Evolutionary conservation across 495 filamentous ascomycete species (phyloP), one percentile per base, ranked within the genome.

Genomic region (Alectoria sarmentosa): DNA sequence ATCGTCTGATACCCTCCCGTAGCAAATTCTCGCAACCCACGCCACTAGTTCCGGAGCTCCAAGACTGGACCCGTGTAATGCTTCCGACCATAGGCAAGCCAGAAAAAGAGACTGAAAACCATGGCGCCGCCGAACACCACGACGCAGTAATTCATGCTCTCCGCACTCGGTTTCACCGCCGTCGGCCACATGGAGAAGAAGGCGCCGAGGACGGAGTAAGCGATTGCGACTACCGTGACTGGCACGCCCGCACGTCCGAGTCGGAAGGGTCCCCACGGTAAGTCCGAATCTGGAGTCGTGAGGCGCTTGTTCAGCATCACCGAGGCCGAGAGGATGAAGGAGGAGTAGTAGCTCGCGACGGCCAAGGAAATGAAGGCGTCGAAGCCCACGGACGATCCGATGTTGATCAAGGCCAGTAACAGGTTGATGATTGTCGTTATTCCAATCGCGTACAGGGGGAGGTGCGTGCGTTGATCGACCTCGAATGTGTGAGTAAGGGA

Each of bases 351-450:
- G 11, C 73, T 75, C 21, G 73, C 73, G 57, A 79, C 67, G 14
- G 72, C 73, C 6, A 83, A 71, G 42, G 76, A 78, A 19, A 80
- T 73, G 44, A 83, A 74, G 44, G 74, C 76, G 70, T 77, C 78
- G 70, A 82, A 82, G 13, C 77, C 81, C 0, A 75, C 74, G 10
- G 76, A 70, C 17, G 75, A 76, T 21, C 78, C 80, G 55, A 83
- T 76, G 69, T 80, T 80, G 71, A 83, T 77, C 30, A 81, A 73
- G n/a, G 76, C 74, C 17, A 80, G 72, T 44, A 79, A 64, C 67
- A 74, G 74, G 61, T 77, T 68, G 44, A 81, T 70, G 28, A 71
- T 62, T 23, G 72, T 71, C 34, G 76, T 73, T 38, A 76, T 67
- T 34, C 70, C 61, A 30, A 82, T 70, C 41, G 79, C 63, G 65